These are phyloP conservation scores for Tylopilus plumbeoviolaceoides DNA, from an alignment of 768 basidiomycete species.

Conservation along the genomic window DNA sequence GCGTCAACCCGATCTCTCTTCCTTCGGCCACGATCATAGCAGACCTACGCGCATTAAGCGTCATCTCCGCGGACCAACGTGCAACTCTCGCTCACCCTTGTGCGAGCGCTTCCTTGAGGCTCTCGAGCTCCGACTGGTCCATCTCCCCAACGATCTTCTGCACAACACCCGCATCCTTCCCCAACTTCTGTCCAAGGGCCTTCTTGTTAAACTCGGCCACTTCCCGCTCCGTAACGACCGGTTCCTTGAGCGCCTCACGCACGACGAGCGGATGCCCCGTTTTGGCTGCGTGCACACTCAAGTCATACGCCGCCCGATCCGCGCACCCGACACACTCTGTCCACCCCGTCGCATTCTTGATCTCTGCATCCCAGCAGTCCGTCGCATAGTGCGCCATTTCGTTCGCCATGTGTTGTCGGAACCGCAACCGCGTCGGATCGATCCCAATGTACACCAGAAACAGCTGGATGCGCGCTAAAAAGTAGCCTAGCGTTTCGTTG, in stretches of 20 bases:
- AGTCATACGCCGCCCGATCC: conserved; percentile 95
- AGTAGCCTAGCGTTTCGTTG: conserved; percentile 97
- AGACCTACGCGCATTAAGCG: conserved; percentile 38
- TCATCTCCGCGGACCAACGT: conserved; percentile 7
- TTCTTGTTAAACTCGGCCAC: conserved; percentile 86
- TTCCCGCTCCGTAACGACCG: conserved; percentile 75
- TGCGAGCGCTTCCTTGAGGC: conserved; percentile 65
- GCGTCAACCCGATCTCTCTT: conserved; percentile 63
- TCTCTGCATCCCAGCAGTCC: conserved; percentile 99
- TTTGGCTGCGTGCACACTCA: conserved; percentile 80
- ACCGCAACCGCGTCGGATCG: conserved; percentile 75
- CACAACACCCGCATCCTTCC: conserved; percentile 69
- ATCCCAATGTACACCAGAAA: conserved; percentile 92
- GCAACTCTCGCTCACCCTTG: conserved; percentile 53
- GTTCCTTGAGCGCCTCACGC: conserved; percentile 79
- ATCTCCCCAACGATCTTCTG: conserved; percentile 62
- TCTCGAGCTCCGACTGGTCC: conserved; percentile 59
- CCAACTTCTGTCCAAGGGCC: conserved; percentile 82
- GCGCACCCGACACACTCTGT: conserved; percentile 99
- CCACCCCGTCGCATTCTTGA: conserved; percentile 83
- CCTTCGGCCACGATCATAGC: conserved; percentile 59
- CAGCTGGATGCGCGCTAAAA: conserved; percentile 85
- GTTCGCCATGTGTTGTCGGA: conserved; percentile 97
- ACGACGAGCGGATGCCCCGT: conserved; percentile 88
- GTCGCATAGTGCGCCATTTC: conserved; percentile 99